Percentiles rank a stretch among this genome's conserved stretches.
Conservation (phyloP, 2,329 filamentous ascomycete species). For the Rasamsonia emersonii region DNA sequence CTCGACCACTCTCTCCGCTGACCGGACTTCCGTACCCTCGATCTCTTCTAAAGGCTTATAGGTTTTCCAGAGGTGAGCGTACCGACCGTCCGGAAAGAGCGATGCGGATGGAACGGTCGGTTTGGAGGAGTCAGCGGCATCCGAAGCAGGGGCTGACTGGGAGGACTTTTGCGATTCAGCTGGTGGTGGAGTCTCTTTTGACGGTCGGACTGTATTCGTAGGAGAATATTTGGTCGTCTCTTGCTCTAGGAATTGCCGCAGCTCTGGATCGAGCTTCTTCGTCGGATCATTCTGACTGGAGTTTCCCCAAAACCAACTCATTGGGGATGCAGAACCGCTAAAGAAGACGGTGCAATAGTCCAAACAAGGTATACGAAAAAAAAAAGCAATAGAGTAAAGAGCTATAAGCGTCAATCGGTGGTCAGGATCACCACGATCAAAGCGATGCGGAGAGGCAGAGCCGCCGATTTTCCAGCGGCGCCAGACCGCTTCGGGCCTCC, state of each 20-base stretch:
- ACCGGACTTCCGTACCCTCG: conserved; percentile 63
- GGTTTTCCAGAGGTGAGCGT: conserved; percentile 85
- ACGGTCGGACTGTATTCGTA: conserved; percentile 17
- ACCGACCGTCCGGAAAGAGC: conserved; percentile 60
- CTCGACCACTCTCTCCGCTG: conserved; percentile 75
- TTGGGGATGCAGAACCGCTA: conserved; percentile 20
- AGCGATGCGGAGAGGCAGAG: too few relatives aligned
- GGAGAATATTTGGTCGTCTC: conserved; percentile 65
- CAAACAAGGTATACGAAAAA: too few relatives aligned
- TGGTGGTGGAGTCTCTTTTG: conserved; percentile 13
- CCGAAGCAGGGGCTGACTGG: conserved; percentile 12
- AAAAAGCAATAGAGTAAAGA: too few relatives aligned
- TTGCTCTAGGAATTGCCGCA: conserved; percentile 75
- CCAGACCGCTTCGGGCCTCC: too few relatives aligned
- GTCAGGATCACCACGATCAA: too few relatives aligned
- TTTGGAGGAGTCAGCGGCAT: conserved; percentile 19
- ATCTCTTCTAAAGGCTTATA: conserved; percentile 68
- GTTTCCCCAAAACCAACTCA: conserved; percentile 57
- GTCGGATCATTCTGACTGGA: conserved; percentile 51
- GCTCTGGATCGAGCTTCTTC: conserved; percentile 67
- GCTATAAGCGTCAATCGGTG: too few relatives aligned
- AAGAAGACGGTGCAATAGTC: too few relatives aligned
- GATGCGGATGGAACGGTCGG: conserved; percentile 42
- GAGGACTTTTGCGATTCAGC: conserved; percentile 17
- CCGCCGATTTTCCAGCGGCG: too few relatives aligned